Percentiles rank a stretch among this genome's conserved stretches.
Evolutionary conservation across 2,329 filamentous ascomycete genomes (phyloP).

Genomic region (Diaporthe destruens): DNA sequence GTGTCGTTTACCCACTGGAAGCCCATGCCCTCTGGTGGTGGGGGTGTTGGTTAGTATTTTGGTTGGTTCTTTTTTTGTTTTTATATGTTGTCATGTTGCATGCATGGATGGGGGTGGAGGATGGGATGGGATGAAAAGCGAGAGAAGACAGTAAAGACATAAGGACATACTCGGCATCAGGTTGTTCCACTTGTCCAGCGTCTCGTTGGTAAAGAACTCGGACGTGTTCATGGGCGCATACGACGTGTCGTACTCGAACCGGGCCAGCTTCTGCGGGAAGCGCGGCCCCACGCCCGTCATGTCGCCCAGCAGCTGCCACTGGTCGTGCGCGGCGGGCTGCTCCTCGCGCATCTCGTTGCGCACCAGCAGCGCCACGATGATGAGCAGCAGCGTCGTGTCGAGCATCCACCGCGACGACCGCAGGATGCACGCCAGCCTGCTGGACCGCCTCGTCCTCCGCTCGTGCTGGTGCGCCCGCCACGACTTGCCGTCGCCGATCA

Average conservation of each 20-base stretch:
- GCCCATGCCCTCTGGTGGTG: constrained; percentile 50
- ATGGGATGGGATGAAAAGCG: neutral
- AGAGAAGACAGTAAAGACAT: neutral
- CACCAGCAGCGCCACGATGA: constrained; percentile 54
- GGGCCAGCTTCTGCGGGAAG: constrained; percentile 50
- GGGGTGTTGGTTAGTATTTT: constrained; percentile 30
- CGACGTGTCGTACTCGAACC: constrained; percentile 51
- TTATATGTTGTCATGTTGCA: neutral
- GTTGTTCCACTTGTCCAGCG: constrained; percentile 52
- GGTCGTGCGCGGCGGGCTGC: constrained; percentile 42
- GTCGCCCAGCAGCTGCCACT: constrained; percentile 53
- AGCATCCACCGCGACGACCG: constrained; percentile 54
- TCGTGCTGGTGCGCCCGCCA: constrained; percentile 48
- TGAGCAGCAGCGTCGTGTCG: constrained; percentile 54
- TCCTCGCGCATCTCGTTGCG: constrained; percentile 48
- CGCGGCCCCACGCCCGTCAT: constrained; percentile 53
- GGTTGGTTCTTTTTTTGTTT: no score
- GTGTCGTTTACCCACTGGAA: constrained; percentile 54
- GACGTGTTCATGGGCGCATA: constrained; percentile 53
- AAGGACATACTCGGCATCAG: constrained; percentile 51
- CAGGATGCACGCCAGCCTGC: constrained; percentile 46
- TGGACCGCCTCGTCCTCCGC: constrained; percentile 43
- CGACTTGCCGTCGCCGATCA: constrained; percentile 56
- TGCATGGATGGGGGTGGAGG: neutral
- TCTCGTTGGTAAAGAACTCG: constrained; percentile 53